phyloP scores from a whole-genome alignment of 768 basidiomycete genomes.

The Tulasnella sp. region DNA sequence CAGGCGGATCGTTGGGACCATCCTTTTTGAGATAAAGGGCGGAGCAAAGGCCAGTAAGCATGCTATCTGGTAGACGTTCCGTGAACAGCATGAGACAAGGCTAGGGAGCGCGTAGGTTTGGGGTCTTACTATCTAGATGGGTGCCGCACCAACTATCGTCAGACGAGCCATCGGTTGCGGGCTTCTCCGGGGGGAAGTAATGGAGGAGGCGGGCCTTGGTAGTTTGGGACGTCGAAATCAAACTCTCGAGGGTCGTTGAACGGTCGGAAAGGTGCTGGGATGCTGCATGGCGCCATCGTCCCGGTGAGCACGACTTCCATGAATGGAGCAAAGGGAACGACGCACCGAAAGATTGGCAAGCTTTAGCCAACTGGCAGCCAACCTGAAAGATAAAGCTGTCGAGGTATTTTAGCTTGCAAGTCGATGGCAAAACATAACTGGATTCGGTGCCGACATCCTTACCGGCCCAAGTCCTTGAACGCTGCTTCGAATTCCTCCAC shows the following conservation, averaged over 20 bases:
- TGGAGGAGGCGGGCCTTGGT: slow-evolving; percentile 93
- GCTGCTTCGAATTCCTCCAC: slow-evolving; percentile 77
- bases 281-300: slow-evolving; percentile 42
- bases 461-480: slow-evolving; percentile 82
- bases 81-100: slow-evolving; percentile 31
- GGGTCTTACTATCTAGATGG: slow-evolving; percentile 59
- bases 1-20: slow-evolving; percentile 33
- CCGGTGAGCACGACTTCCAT: not conserved
- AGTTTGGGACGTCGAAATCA: slow-evolving; percentile 74
- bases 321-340: not conserved
- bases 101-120: slow-evolving; percentile 41
- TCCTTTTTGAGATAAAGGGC: slow-evolving; percentile 71
- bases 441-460: slow-evolving; percentile 21
- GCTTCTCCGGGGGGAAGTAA: slow-evolving; percentile 74
- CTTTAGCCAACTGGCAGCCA: slow-evolving; percentile 73
- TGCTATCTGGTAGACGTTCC: slow-evolving; percentile 38
- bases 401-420: slow-evolving; percentile 24
- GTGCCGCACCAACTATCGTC: slow-evolving; percentile 93
- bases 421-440: not conserved
- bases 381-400: slow-evolving; percentile 73
- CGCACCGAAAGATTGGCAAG: slow-evolving; percentile 88
- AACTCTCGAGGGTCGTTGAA: slow-evolving; percentile 59
- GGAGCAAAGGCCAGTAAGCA: slow-evolving; percentile 89
- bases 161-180: slow-evolving; percentile 51
- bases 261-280: slow-evolving; percentile 61